phyloP scores from a whole-genome alignment of 306 rosid genomes.

The Cicer yamashitae region DNA sequence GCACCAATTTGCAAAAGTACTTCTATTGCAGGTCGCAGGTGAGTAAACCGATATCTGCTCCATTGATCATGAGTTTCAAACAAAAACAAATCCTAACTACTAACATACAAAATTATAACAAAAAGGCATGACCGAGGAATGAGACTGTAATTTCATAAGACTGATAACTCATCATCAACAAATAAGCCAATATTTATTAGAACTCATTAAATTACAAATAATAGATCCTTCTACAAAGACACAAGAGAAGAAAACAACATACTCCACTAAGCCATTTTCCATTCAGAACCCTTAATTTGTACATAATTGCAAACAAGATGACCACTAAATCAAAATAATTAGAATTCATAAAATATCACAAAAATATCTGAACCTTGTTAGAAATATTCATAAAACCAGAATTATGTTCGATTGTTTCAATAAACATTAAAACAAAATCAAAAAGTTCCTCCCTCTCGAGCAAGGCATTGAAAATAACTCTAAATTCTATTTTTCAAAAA shows the following conservation, averaged over 20 bases:
- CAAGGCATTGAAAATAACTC: neutral
- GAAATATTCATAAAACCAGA: neutral
- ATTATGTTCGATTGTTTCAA: neutral
- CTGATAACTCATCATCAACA: conserved; percentile 16
- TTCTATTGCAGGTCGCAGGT: neutral
- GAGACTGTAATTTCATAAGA: conserved; percentile 8
- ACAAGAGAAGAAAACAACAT: neutral
- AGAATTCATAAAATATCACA: neutral
- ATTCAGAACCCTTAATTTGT: neutral
- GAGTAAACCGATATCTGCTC: too few relatives aligned
- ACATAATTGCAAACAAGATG: conserved; percentile 16
- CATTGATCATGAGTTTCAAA: too few relatives aligned
- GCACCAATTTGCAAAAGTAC: neutral
- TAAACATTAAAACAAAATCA: neutral
- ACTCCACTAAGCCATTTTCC: conserved; percentile 5
- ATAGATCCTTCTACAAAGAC: neutral
- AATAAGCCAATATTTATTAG: neutral
- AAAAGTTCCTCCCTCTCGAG: conserved; percentile 22
- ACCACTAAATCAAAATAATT: neutral
- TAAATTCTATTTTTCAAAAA: too few relatives aligned
- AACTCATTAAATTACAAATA: neutral
- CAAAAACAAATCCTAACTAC: neutral
- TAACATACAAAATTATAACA: neutral
- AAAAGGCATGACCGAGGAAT: neutral
- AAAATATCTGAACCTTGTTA: neutral